phyloP scores from a whole-genome alignment of 2,329 filamentous ascomycete species.

The Colletotrichum lindemuthianum region DNA sequence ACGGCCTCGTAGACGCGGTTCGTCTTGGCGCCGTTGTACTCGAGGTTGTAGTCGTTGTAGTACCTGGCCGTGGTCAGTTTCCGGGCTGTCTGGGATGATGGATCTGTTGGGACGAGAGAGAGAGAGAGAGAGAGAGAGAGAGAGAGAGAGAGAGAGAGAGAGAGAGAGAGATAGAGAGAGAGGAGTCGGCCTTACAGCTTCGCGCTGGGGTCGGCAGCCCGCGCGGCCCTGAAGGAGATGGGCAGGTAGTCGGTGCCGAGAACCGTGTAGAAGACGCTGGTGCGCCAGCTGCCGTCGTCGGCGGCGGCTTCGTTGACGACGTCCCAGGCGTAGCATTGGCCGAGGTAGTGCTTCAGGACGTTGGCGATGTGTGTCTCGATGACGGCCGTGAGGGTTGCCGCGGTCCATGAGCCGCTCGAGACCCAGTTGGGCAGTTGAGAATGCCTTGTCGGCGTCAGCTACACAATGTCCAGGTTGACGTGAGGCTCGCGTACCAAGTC shows the following conservation, averaged over 20 bases:
- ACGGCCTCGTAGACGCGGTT: constrained; percentile 48
- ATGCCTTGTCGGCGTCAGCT: constrained; percentile 24
- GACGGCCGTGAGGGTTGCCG: constrained; percentile 42
- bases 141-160: too few relatives aligned
- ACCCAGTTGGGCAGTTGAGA: constrained; percentile 41
- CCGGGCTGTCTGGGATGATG: neutral
- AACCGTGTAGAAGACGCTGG: constrained; percentile 56
- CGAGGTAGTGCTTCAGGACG: constrained; percentile 55
- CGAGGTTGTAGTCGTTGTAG: constrained; percentile 70
- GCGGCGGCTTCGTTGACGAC: constrained; percentile 59
- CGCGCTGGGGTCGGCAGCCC: constrained; percentile 55
- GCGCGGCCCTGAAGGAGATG: constrained; percentile 59
- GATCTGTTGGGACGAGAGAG: neutral
- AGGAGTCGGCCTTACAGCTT: constrained; percentile 54
- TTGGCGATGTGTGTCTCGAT: constrained; percentile 63
- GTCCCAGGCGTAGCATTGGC: constrained; percentile 61
- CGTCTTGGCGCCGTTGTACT: constrained; percentile 50
- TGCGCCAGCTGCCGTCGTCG: constrained; percentile 58
- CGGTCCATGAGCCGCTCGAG: constrained; percentile 33
- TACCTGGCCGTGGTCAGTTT: constrained; percentile 45
- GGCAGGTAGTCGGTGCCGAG: constrained; percentile 62
- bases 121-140: too few relatives aligned
- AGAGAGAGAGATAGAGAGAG: too few relatives aligned
- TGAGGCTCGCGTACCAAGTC: constrained; percentile 53
- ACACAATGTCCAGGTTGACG: constrained; percentile 8